A percentile compares a stretch with the other conserved stretches of the same genome.
These are phyloP conservation scores for Phytophthora multivora DNA, from an alignment of 352 stramenopile species.

Conservation along the genomic window DNA sequence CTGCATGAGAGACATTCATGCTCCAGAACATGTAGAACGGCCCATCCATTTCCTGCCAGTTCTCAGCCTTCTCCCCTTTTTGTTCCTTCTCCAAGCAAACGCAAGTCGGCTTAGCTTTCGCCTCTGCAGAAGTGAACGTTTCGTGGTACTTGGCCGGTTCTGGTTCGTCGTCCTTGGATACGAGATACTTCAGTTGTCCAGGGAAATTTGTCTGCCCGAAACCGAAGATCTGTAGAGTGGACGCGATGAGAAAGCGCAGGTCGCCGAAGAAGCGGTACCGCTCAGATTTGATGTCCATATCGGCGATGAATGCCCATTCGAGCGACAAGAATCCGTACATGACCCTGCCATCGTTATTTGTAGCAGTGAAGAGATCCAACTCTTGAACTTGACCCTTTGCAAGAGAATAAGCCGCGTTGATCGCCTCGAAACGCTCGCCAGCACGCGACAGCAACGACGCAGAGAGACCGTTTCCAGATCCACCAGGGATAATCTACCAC, in stretches of 20 bases:
- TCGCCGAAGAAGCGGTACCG: conserved; percentile 58
- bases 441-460: conserved; percentile 54
- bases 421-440: conserved; percentile 48
- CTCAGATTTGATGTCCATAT: conserved; percentile 83
- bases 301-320: conserved; percentile 85
- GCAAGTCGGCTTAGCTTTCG: conserved; percentile 25
- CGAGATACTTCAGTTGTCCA: conserved; percentile 48
- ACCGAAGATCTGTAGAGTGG: conserved; percentile 45
- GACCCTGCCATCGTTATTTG: conserved; percentile 48
- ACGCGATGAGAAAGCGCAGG: conserved; percentile 56
- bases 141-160: conserved; percentile 47
- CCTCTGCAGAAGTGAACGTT: conserved; percentile 10
- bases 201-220: conserved; percentile 41
- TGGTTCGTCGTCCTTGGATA: conserved; percentile 31
- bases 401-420: conserved; percentile 71
- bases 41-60: conserved; percentile 49
- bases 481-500: conserved; percentile 48
- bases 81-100: conserved; percentile 28
- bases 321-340: conserved; percentile 85
- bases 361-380: conserved; percentile 65
- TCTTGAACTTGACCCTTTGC: conserved; percentile 66
- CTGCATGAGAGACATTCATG: conserved; percentile 59
- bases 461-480: conserved; percentile 72
- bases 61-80: conserved; percentile 10
- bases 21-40: conserved; percentile 68